Base-by-base conservation (phyloP, 805 yeast species). In the Clavispora asparagi region DNA sequence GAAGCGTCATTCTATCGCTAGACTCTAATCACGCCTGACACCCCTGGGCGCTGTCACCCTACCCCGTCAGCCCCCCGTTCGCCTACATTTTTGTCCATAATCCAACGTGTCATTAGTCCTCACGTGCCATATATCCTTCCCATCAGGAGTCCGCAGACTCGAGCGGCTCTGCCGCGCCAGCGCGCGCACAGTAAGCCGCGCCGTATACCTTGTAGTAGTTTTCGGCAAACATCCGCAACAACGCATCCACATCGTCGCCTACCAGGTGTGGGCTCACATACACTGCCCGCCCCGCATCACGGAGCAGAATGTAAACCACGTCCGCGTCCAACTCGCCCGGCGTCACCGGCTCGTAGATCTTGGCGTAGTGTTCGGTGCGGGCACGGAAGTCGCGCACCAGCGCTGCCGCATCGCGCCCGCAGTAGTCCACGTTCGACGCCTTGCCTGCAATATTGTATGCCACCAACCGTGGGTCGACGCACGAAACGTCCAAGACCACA, bases 381-480 rank as follows among this genome's bases (percentile, higher is more conserved):
- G 70, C 68, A 38, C 81, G 70, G 56, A 85, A 85, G 65, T 84
- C 90, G 4, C 64, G 52, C 14, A 83, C 74, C 4, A 89, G 81
- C 7, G 58, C 58, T 30, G 72, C 72, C 52, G 79, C 77, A 39
- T 79, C 76, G 52, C 70, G 68, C 40, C 75, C 74, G 44, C 60
- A 64, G 60, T 85, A 85, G 59, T 85, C 91, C 33, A 71, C 74
- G 57, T 82, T 83, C 44, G 66, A 69, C 0, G 89, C 76, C 60
- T 85, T 85, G 43, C 80, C 78, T 54, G 78, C 81, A 44, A 84
- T 81, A 62, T 85, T 85, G 61, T 61, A 85, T 48, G 77, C 70
- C 53, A 82, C 63, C 28, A 81, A 70, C 14, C 70, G 69, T 28
- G 62, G 61, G 57, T 81, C 78, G n/a, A 70, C 62, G 56, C 87